Evolutionary conservation across 768 basidiomycete genomes (phyloP).

Genomic region (Suillus tomentosus): DNA sequence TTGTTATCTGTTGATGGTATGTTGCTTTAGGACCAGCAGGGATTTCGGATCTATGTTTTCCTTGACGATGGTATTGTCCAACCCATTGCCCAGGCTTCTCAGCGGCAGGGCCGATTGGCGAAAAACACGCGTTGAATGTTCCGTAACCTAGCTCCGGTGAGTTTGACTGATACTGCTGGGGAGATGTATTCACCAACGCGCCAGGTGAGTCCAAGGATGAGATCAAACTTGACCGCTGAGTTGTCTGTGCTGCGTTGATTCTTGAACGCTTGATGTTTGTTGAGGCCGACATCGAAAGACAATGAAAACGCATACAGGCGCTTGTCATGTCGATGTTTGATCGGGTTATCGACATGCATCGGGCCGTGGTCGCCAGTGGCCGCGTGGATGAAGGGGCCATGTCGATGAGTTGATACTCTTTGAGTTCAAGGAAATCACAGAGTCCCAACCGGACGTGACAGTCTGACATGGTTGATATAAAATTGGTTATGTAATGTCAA

Average conservation of each 20-base stretch:
- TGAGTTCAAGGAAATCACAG: background rate
- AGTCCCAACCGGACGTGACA: background rate
- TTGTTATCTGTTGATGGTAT: conserved; percentile 1
- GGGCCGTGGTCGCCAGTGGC: conserved; percentile 1
- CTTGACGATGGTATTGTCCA: conserved; percentile 14
- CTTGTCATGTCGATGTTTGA: background rate
- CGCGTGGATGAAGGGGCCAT: background rate
- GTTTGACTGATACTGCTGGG: background rate
- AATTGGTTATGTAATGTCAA: conserved; percentile 1
- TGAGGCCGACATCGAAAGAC: background rate
- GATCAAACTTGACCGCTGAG: background rate
- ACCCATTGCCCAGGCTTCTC: conserved; percentile 20
- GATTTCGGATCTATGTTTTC: conserved; percentile 1
- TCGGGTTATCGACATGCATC: background rate
- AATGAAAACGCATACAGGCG: background rate
- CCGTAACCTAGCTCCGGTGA: background rate
- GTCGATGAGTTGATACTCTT: background rate
- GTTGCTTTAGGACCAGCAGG: background rate
- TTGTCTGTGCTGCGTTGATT: background rate
- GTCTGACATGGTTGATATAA: background rate
- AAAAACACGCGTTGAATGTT: background rate
- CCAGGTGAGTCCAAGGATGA: background rate
- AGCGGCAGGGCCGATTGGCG: conserved; percentile 18
- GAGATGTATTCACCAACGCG: background rate
- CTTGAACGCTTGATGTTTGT: background rate